Base-by-base conservation (phyloP, 2,329 filamentous ascomycete genomes). In the Colletotrichum theobromicola region DNA sequence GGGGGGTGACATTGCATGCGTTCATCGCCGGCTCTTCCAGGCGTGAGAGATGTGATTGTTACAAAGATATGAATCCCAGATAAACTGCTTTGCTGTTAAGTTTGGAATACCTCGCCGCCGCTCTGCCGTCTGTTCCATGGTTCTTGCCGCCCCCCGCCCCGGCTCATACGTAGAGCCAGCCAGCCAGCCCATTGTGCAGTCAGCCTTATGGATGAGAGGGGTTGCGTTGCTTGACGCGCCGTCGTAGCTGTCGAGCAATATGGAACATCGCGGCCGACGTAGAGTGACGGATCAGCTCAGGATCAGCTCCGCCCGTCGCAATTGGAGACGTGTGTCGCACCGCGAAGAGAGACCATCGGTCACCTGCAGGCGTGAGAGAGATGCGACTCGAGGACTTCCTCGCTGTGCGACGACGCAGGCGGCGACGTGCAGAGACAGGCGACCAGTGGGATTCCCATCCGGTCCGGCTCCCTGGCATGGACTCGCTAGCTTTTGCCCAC, bases 1-100 rank as follows among this genome's bases (percentile, higher is more conserved):
- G 24, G 34, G 18, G 60, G 70, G 73, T 75, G 26, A 35, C 70
- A 75, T 60, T 60, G 73, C 73, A 75, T 74, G 46, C 35, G 73
- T 60, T 75, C 64, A 64, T 74, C 28, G 58, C 70, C 73, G 46
- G 50, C 64, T 70, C 15, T 58, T 32, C 73, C 58, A 74, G n/a
- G 53, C 65, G 26, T 64, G 50, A 30, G 50, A 30, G 65, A 67
- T 58, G 46, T 35, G 26, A 26, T 34, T 50, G 70, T 74, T 46
- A 60, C 73, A 60, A 35, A 70, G 55, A 75, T 35, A 70, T 61
- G 58, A 74, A 60, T 46, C 64, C 26, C 70, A 74, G 62, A 30
- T 28, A 50, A 1, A 21, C 42, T 58, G 15, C 50, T 21, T 26
- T 37, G 63, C 32, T 68, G 46, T 64, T 61, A 61, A 64, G 34